Evolutionary conservation across 2,329 filamentous ascomycete species (phyloP).

Genomic region (Diaporthe humulicola): DNA sequence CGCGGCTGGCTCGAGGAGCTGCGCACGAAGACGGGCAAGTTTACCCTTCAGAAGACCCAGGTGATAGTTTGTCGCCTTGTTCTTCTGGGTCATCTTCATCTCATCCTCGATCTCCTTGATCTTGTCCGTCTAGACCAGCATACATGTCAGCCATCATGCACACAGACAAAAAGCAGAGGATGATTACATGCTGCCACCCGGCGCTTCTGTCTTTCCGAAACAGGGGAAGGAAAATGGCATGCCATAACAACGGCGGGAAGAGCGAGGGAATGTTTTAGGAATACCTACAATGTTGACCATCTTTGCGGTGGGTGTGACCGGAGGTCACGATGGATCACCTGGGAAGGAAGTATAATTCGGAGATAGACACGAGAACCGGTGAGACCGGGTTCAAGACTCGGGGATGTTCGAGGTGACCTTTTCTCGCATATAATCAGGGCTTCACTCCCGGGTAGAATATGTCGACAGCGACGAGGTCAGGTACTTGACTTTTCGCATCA

Average conservation of each 20-base stretch:
- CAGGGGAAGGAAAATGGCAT: background rate
- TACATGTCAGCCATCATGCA: background rate
- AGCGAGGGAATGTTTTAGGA: background rate
- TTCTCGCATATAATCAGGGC: background rate
- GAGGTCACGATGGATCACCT: constrained; percentile 3
- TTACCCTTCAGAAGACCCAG: constrained; percentile 98
- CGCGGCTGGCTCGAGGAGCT: constrained; percentile 89
- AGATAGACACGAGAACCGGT: background rate
- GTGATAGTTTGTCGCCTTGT: constrained; percentile 82
- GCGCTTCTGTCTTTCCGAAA: background rate
- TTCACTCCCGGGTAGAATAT: background rate
- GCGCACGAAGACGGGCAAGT: constrained; percentile 92
- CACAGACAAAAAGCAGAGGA: background rate
- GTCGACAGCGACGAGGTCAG: background rate
- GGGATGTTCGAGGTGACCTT: background rate
- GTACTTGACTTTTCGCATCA: background rate
- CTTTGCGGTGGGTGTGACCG: constrained; percentile 51
- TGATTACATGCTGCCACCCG: background rate
- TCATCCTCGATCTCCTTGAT: constrained; percentile 99
- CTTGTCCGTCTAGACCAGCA: constrained; percentile 78
- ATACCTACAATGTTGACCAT: constrained; percentile 89
- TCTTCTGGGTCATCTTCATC: constrained; percentile 99
- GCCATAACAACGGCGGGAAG: background rate
- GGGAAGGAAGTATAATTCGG: background rate
- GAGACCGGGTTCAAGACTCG: background rate